Conservation (phyloP, 768 basidiomycete genomes). For the Hypholoma sublateritium region DNA sequence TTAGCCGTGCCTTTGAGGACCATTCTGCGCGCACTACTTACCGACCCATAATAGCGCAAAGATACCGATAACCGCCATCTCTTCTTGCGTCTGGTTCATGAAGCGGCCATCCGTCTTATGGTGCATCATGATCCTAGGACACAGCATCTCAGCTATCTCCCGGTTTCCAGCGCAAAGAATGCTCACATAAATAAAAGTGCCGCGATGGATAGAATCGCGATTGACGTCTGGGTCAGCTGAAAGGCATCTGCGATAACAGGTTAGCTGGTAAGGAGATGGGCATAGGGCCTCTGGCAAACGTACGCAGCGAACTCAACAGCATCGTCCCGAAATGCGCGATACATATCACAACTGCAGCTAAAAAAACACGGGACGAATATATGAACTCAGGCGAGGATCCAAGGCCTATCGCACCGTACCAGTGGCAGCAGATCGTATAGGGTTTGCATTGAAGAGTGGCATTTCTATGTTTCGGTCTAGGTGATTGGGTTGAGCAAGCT, state of each 20-base stretch:
- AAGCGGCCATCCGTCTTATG: conserved; percentile 59
- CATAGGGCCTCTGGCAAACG: conserved; percentile 14
- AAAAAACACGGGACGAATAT: not conserved
- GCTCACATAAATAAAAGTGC: conserved; percentile 66
- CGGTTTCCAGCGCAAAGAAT: not conserved
- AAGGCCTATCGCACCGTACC: conserved; percentile 24
- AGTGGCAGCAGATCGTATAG: conserved; percentile 42
- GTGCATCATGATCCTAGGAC: conserved; percentile 62
- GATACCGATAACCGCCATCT: conserved; percentile 68
- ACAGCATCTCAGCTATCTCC: not conserved
- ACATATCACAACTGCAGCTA: conserved; percentile 48
- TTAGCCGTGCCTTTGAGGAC: not conserved
- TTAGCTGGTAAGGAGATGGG: not conserved
- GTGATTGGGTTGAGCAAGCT: not conserved
- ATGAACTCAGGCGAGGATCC: not conserved
- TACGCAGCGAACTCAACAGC: conserved; percentile 47
- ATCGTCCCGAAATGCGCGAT: conserved; percentile 53
- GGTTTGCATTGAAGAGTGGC: conserved; percentile 51
- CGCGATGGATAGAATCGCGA: conserved; percentile 68
- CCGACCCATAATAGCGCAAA: conserved; percentile 79
- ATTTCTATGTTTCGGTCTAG: conserved; percentile 22
- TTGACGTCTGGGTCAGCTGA: conserved; percentile 71
- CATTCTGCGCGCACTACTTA: conserved; percentile 31
- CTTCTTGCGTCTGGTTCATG: conserved; percentile 71
- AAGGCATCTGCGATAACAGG: conserved; percentile 46